A percentile compares a stretch with the other conserved stretches of the same genome.
These are phyloP conservation scores for Meripilus lineatus DNA, from an alignment of 1,284 basidiomycete species.

Conservation along the genomic window DNA sequence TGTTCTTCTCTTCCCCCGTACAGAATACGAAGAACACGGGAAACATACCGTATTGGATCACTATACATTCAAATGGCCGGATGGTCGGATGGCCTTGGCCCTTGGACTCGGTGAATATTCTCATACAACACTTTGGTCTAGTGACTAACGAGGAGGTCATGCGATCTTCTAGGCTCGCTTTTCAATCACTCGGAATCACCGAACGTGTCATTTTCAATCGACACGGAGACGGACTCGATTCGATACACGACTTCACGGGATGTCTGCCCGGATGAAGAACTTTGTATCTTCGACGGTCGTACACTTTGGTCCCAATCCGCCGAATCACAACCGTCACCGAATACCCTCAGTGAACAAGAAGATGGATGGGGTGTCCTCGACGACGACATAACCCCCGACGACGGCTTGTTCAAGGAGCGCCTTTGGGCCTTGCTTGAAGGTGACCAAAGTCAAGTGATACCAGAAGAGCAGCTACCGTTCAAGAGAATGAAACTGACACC, in stretches of 20 bases:
- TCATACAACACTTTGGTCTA: neutral
- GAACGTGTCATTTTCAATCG: slow-evolving; percentile 67
- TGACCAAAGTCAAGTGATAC: slow-evolving; percentile 40
- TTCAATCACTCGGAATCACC: slow-evolving; percentile 75
- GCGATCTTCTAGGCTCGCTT: slow-evolving; percentile 52
- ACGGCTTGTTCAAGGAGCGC: slow-evolving; percentile 19
- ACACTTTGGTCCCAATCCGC: slow-evolving; percentile 57
- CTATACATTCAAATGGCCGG: slow-evolving; percentile 83
- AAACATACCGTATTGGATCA: slow-evolving; percentile 74
- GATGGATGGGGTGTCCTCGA: slow-evolving; percentile 42
- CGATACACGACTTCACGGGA: slow-evolving; percentile 55
- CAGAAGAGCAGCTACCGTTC: slow-evolving; percentile 60
- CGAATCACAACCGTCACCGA: slow-evolving; percentile 15
- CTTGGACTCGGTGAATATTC: slow-evolving; percentile 71
- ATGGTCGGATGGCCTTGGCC: slow-evolving; percentile 81
- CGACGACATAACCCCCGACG: too few species aligned
- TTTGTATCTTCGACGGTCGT: slow-evolving; percentile 76
- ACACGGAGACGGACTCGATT: slow-evolving; percentile 54
- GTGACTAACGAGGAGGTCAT: neutral
- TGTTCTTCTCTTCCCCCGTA: slow-evolving; percentile 71
- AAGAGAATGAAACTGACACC: slow-evolving; percentile 49
- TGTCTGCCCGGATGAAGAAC: slow-evolving; percentile 62
- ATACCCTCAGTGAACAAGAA: slow-evolving; percentile 18
- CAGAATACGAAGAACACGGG: slow-evolving; percentile 70
- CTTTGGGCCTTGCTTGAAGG: slow-evolving; percentile 21